Base-by-base conservation (phyloP, 768 basidiomycete species). In the Psilocybe azurescens region DNA sequence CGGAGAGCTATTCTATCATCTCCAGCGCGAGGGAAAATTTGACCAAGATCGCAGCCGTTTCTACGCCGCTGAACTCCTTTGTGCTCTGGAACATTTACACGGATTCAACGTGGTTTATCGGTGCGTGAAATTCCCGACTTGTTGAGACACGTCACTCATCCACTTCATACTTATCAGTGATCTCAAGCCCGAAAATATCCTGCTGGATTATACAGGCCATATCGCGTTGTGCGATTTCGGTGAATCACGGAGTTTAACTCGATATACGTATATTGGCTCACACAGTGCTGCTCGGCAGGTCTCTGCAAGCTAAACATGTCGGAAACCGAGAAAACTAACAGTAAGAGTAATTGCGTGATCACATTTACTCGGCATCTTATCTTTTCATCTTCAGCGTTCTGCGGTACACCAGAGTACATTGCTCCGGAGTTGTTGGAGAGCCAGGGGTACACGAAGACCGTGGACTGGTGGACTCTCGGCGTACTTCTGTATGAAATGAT, bases 401-500 rank as follows among this genome's bases (percentile, higher is more conserved):
- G 97, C 71, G 97, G 97, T 6, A 99, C 97, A 5, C 97, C 97
- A 1, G 97, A 99, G 74, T 99, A 99, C 76, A 99, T 99, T 69
- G 95, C 96, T 7, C 97, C 97, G 0, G 97, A 99, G 73, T 86
- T 99, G 39, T 86, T 99, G 64, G 94, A 96, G 73, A 97, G 93
- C 64, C 92, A 94, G 70, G 97, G 97, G 1, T 98, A 99, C 77
- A 97, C 95, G 3, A 96, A 96, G 72, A 97, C 97, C 0, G 97
- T 99, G 14, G 97, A 99, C 71, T 99, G 97, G 97, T 96, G 94
- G 97, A 99, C 97, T 0, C 82, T 98, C 3, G 97, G 97, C 38
- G 96, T 99, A 18, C 83, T 99, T 56, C 83, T 99, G 48, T 99
- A 94, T 71, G 97, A 99, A 78, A 97, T 98, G 92, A 93, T 94